Evolutionary conservation across 257 asterid genomes (phyloP).

Genomic region (Schizonepeta tenuifolia): DNA sequence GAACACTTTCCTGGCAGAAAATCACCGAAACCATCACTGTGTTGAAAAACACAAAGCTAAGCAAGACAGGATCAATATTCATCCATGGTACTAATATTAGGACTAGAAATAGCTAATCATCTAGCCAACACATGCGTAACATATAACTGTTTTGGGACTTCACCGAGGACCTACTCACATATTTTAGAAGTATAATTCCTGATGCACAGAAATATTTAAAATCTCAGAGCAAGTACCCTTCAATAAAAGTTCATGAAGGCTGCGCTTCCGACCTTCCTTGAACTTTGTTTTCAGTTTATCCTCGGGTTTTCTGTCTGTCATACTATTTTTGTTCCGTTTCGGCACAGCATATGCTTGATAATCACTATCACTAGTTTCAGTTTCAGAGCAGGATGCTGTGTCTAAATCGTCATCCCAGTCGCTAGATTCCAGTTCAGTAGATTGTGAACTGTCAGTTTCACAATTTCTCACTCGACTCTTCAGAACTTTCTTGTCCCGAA

Average conservation of each 20-base stretch:
- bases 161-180: slow-evolving; percentile 5
- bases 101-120: slow-evolving; percentile 16
- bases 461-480: slow-evolving; percentile 27
- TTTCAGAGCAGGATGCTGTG: slow-evolving; percentile 31
- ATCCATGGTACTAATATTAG: slow-evolving; percentile 4
- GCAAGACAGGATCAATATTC: not conserved
- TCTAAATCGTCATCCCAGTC: slow-evolving; percentile 35
- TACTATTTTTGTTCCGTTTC: slow-evolving; percentile 36
- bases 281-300: slow-evolving; percentile 38
- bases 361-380: slow-evolving; percentile 38
- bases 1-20: slow-evolving; percentile 41
- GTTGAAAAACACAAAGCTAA: slow-evolving; percentile 11
- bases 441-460: slow-evolving; percentile 22
- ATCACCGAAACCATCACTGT: not conserved
- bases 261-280: slow-evolving; percentile 54
- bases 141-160: slow-evolving; percentile 10
- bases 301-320: slow-evolving; percentile 30
- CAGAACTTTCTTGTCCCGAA: slow-evolving; percentile 33
- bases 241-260: slow-evolving; percentile 48
- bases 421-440: slow-evolving; percentile 38
- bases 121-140: slow-evolving; percentile 9
- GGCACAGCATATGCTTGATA: slow-evolving; percentile 31
- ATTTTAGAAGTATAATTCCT: slow-evolving; percentile 1
- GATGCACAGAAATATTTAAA: slow-evolving; percentile 20
- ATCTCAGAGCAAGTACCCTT: slow-evolving; percentile 45